Base-by-base conservation (phyloP, 305 asterid genomes). In the Plantago coronopus region DNA sequence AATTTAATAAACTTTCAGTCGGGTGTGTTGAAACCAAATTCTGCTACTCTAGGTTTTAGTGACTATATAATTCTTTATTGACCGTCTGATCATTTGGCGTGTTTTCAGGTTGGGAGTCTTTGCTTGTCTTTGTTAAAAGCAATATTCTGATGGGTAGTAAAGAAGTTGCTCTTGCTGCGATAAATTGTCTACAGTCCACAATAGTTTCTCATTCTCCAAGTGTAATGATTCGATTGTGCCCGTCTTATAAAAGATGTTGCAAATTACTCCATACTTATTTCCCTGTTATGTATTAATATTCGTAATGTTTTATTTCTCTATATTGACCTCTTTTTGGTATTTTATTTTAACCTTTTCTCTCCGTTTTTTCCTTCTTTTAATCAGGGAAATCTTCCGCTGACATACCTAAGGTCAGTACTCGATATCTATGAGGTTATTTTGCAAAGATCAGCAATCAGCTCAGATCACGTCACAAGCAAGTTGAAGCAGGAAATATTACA, bases 401-500 rank as follows among this genome's bases (percentile, higher is more conserved):
- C 82, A 51, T 89, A 87, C 74, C 79, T 89, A 48, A 76, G 71
- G 70, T 89, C 99, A 1, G 80, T 87, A 65, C 95, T 93, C 68
- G 91, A 87, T 75, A 83, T 85, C 68, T 93, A 85, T 72, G 97
- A 80, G 74, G 78, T 74, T 74, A 97, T 83, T 76, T 84, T 93
- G 53, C 87, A 72, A 78, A 78, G 82, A 69, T 79, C 91, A 59
- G 73, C 78, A 5, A 67, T 68, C 74, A 76, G 72, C 73, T 74
- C 68, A 56, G 88, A 79, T 63, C 83, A 78, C 48, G 72, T 78
- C 60, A 65, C 80, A 49, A 81, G 80, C 82, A 93, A 87, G 81
- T 94, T 87, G 94, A 87, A 87, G 85, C 99, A 93, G 81, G 99
- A 93, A 82, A 93, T 93, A 59, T 75, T 93, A 70, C 93, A 76